These are phyloP conservation scores for Ceratonia siliqua DNA, from an alignment of 306 rosid species.

Conservation along the genomic window DNA sequence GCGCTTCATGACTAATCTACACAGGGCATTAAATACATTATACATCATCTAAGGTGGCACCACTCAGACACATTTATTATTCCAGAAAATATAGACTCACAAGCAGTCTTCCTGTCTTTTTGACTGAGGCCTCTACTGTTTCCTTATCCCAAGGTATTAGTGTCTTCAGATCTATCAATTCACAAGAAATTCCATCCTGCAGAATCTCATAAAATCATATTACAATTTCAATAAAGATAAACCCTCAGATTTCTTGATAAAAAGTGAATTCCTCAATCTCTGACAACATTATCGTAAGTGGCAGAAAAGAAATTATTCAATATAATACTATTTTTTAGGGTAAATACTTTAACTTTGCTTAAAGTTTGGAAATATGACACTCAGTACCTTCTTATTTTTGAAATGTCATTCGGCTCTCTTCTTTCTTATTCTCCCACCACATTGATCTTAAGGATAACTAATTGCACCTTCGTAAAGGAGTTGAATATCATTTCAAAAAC, in stretches of 20 bases:
- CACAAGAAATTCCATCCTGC: slow-evolving; percentile 97
- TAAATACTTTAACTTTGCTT: no score
- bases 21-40: slow-evolving; percentile 28
- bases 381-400: no score
- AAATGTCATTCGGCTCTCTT: no score
- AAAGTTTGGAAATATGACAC: no score
- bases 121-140: slow-evolving; percentile 86
- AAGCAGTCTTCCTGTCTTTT: slow-evolving; percentile 90
- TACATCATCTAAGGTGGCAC: slow-evolving; percentile 13
- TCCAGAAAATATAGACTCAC: slow-evolving; percentile 52
- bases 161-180: slow-evolving; percentile 87
- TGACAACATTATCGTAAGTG: not conserved
- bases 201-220: slow-evolving; percentile 26
- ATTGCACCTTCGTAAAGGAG: no score
- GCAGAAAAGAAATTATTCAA: not conserved
- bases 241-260: not conserved
- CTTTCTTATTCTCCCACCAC: no score
- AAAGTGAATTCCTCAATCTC: not conserved
- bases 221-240: slow-evolving; percentile 14
- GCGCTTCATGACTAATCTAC: slow-evolving; percentile 99
- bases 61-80: slow-evolving; percentile 4
- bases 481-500: no score
- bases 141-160: slow-evolving; percentile 98
- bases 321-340: no score
- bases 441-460: no score